Conservation (phyloP, 345 rosid genomes). For the Citrus sinensis region DVS_A1.0 CM039163.1:47698501-47699000, state of each 20-base stretch:
- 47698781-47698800: not conserved
- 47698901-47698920: conserved; percentile 19
- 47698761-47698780: not conserved
- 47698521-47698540: not conserved
- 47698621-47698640: not conserved
- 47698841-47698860: not conserved
- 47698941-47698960: conserved; percentile 21
- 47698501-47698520: not conserved
- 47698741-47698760: conserved; percentile 9
- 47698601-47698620: not conserved
- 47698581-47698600: too few relatives aligned
- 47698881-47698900: conserved; percentile 24
- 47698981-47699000: not conserved
- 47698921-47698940: conserved; percentile 30
- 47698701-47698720: not conserved
- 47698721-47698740: not conserved
- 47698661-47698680: too few relatives aligned
- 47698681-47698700: not conserved
- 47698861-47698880: conserved; percentile 11
- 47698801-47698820: not conserved
- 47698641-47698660: too few relatives aligned
- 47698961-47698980: not conserved
- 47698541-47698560: not conserved
- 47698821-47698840: conserved; percentile 2
- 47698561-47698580: not conserved